phyloP scores from a whole-genome alignment of 2,329 filamentous ascomycete genomes.

The Fusarium concolor region DNA sequence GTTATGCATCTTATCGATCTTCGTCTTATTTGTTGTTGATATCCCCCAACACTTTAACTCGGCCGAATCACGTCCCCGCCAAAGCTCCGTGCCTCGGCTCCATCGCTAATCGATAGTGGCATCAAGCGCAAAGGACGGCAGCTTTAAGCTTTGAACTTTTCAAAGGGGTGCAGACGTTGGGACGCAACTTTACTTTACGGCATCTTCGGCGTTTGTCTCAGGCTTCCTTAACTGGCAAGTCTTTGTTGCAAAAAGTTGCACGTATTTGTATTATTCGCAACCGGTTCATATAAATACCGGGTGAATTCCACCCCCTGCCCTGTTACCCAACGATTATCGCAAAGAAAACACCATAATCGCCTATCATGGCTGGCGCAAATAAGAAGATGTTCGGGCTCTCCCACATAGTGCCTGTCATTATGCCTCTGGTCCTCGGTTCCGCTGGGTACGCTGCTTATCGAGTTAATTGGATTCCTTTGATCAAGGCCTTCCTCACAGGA shows the following conservation, averaged over 20 bases:
- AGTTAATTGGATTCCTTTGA: slow-evolving; percentile 55
- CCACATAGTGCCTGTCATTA: slow-evolving; percentile 54
- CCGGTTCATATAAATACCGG: slow-evolving; percentile 8
- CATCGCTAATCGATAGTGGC: slow-evolving; percentile 19
- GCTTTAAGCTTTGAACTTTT: slow-evolving; percentile 6
- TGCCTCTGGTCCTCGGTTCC: slow-evolving; percentile 57
- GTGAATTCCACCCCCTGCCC: slow-evolving; percentile 6
- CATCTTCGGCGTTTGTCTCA: slow-evolving; percentile 1
- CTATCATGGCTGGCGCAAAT: slow-evolving; percentile 50
- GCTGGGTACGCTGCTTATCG: slow-evolving; percentile 61
- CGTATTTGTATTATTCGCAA: neutral
- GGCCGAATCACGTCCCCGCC: slow-evolving; percentile 25
- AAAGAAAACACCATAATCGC: slow-evolving; percentile 11
- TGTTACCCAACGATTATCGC: slow-evolving; percentile 2
- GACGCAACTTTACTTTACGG: slow-evolving; percentile 5
- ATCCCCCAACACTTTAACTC: slow-evolving; percentile 23
- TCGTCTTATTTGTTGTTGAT: neutral
- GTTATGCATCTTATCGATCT: neutral
- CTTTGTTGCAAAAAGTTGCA: neutral
- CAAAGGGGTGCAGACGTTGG: neutral
- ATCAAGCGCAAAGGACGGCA: slow-evolving; percentile 2
- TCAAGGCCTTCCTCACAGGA: slow-evolving; percentile 62
- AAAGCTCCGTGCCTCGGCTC: slow-evolving; percentile 39
- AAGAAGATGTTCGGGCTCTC: slow-evolving; percentile 51
- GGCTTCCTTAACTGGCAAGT: neutral